phyloP scores from a whole-genome alignment of 352 stramenopile genomes.

The Phytophthora idaei region DNA sequence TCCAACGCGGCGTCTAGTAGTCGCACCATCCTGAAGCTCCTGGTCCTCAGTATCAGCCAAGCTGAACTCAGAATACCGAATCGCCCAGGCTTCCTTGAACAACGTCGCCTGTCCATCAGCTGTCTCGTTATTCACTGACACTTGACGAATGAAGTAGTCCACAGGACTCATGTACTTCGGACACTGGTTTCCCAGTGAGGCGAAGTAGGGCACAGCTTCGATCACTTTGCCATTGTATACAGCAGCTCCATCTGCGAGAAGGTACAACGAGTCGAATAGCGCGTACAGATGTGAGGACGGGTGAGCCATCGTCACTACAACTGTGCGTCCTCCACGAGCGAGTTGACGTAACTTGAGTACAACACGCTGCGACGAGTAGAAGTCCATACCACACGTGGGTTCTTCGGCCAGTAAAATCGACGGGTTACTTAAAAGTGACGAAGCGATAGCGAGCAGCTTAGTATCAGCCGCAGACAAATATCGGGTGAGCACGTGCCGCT shows the following conservation, averaged over 20 bases:
- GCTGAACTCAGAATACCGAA: slow-evolving; percentile 26
- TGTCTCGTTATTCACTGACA: slow-evolving; percentile 41
- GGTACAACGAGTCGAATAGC: slow-evolving; percentile 64
- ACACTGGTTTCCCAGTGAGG: slow-evolving; percentile 53
- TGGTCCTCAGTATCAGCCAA: slow-evolving; percentile 11
- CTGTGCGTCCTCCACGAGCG: slow-evolving; percentile 80
- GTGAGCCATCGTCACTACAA: slow-evolving; percentile 90
- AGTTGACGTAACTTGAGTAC: slow-evolving; percentile 69
- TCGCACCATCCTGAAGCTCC: background rate
- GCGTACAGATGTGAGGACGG: slow-evolving; percentile 72
- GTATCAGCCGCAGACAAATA: slow-evolving; percentile 47
- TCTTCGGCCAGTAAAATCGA: slow-evolving; percentile 89
- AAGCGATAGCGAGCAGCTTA: slow-evolving; percentile 86
- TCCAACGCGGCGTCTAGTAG: slow-evolving; percentile 15
- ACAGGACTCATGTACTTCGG: slow-evolving; percentile 63
- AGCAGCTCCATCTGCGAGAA: slow-evolving; percentile 53
- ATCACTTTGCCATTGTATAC: slow-evolving; percentile 64
- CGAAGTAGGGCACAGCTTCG: slow-evolving; percentile 64
- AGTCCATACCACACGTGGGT: slow-evolving; percentile 70
- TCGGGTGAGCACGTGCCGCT: slow-evolving; percentile 38
- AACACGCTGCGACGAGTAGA: slow-evolving; percentile 58
- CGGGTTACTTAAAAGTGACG: slow-evolving; percentile 79
- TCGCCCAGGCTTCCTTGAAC: slow-evolving; percentile 54
- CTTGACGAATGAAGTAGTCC: slow-evolving; percentile 70
- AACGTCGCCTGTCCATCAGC: slow-evolving; percentile 28